phyloP scores from a whole-genome alignment of 139 green algal species.

The Chlamydomonas sphaeroides region DNA sequence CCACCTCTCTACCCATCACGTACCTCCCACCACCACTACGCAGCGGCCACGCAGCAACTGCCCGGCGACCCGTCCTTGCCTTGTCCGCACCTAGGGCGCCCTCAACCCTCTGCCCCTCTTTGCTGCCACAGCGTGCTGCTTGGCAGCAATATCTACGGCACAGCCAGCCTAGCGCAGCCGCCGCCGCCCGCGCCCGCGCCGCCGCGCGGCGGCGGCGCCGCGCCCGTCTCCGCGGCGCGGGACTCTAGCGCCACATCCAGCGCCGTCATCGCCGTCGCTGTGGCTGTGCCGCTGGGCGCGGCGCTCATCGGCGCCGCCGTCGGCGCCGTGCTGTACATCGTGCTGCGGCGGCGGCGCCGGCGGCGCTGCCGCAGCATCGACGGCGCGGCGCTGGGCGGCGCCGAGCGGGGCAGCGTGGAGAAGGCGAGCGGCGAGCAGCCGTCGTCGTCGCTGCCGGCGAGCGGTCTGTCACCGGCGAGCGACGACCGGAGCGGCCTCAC shows the following conservation, averaged over 20 bases:
- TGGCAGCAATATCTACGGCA: conserved; percentile 11
- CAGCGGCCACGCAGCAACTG: too few species aligned
- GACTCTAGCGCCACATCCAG: not conserved
- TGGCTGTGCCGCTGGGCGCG: conserved; percentile 1
- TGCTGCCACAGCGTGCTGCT: too few species aligned
- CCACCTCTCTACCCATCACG: too few species aligned
- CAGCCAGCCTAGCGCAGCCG: not conserved
- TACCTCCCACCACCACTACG: too few species aligned
- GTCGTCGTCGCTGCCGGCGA: too few species aligned
- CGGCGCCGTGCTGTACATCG: not conserved
- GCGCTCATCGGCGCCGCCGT: not conserved
- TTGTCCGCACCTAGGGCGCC: too few species aligned
- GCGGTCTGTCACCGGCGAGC: too few species aligned
- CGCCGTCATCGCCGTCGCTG: not conserved
- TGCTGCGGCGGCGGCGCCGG: not conserved
- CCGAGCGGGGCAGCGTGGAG: too few species aligned
- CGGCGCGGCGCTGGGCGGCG: too few species aligned
- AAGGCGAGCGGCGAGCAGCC: not conserved
- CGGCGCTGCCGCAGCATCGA: not conserved
- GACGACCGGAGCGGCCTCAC: too few species aligned
- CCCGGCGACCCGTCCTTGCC: too few species aligned
- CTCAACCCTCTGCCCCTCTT: too few species aligned
- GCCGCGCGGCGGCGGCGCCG: not conserved
- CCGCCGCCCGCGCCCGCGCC: not conserved
- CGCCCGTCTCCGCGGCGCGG: not conserved